Evolutionary conservation across 176 grass and related monocot species (phyloP), one percentile per base, ranked within the genome.

Genomic region (Otatea glauca): DNA sequence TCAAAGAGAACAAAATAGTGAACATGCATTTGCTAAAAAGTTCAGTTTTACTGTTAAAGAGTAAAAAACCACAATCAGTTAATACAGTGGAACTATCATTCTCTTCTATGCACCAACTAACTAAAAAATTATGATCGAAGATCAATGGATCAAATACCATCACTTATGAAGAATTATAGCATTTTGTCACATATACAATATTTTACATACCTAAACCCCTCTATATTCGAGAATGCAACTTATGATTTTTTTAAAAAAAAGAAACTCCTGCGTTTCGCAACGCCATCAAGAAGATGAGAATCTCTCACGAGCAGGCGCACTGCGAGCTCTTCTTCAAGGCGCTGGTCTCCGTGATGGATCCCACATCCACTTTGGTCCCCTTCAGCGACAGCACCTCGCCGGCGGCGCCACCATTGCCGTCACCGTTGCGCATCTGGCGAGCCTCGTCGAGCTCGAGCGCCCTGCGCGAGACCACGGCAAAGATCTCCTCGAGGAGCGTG

Each of bases 331-430:
- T 87, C 83, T 86, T 94, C 89, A 91, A 59, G 65, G 92, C 92
- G 85, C 92, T 94, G 65, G 92, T 94, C 81, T 94, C 92, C 87
- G 60, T 91, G 76, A 94, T 91, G 58, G 89, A 89, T 38, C 80
- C 66, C 13, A 87, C 54, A 54, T 91, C 89, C 60, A 94, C 81
- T 27, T 5, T 70, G 59, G 86, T 89, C 15, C 92, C 92, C 84
- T 79, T 87, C 21, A 94, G 84, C 70, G 69, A 81, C 54, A 92
- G 72, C 62, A 70, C 63, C 85, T 87, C 81, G 14, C 44, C 85
- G 1, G 3, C 20, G 12, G 1, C 62, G 25, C 9, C 81, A 2
- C 7, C 62, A 0, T 9, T 21, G 48, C 9, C 32, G 9, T 3
- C n/a, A 29, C 37, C 72, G 39, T 62, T 53, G 43, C 79, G 86